These are phyloP conservation scores for Simplicillium sp. DNA, from an alignment of 2,329 filamentous ascomycete genomes.

Conservation along the genomic window DNA sequence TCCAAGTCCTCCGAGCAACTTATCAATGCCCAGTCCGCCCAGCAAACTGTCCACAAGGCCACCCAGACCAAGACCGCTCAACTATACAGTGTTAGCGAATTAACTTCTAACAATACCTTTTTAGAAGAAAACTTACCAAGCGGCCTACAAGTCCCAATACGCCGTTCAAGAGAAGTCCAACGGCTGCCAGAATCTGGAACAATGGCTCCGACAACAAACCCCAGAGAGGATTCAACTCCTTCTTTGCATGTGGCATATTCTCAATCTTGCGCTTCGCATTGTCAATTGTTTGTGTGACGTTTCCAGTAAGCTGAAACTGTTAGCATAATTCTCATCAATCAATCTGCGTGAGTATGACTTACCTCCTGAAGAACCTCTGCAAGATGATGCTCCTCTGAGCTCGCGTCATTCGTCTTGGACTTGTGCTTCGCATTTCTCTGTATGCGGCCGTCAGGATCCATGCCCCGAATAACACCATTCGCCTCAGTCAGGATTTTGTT, in stretches of 20 bases:
- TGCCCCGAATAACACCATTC: slow-evolving; percentile 76
- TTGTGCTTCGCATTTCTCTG: slow-evolving; percentile 78
- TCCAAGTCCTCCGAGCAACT: slow-evolving; percentile 66
- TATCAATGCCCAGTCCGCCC: slow-evolving; percentile 66
- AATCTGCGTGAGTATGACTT: slow-evolving; percentile 9
- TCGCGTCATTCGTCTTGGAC: slow-evolving; percentile 63
- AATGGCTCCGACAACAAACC: slow-evolving; percentile 72
- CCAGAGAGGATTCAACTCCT: slow-evolving; percentile 89
- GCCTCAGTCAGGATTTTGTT: slow-evolving; percentile 74
- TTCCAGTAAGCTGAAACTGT: slow-evolving; percentile 53
- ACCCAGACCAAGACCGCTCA: slow-evolving; percentile 74
- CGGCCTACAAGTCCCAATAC: slow-evolving; percentile 79
- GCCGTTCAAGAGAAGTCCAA: slow-evolving; percentile 72
- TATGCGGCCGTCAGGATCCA: slow-evolving; percentile 84
- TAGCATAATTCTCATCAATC: not conserved
- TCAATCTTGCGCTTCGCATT: slow-evolving; percentile 80
- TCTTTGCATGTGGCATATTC: slow-evolving; percentile 90
- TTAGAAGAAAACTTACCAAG: slow-evolving; percentile 40
- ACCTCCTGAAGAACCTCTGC: slow-evolving; percentile 76
- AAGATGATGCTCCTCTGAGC: slow-evolving; percentile 48
- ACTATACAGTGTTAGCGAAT: slow-evolving; percentile 20
- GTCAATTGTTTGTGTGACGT: slow-evolving; percentile 75
- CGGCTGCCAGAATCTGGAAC: slow-evolving; percentile 85
- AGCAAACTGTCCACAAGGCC: slow-evolving; percentile 72
- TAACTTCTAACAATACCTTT: not conserved